These are phyloP conservation scores for Populus hybrid DNA, from an alignment of 441 rosid species.

Conservation along the genomic window DNA sequence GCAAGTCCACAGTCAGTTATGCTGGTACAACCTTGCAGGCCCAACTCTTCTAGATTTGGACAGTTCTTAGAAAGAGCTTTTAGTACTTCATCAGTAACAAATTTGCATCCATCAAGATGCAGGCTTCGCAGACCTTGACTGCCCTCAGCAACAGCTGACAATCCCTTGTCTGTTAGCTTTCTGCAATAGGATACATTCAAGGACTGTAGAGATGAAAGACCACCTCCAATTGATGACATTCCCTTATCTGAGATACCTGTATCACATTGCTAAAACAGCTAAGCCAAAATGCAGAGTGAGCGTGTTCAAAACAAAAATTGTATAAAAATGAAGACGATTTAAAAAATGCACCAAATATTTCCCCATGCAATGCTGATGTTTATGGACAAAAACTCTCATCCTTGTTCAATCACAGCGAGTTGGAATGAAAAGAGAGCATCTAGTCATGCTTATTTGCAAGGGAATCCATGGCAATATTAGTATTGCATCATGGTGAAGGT, in stretches of 20 bases:
- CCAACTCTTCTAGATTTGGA: constrained; percentile 50
- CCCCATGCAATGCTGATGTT: not conserved
- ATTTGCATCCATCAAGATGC: constrained; percentile 71
- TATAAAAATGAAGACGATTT: not conserved
- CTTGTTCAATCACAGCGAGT: not conserved
- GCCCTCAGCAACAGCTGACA: constrained; percentile 69
- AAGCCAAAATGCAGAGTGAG: not conserved
- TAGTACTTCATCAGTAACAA: constrained; percentile 49
- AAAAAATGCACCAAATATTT: not conserved
- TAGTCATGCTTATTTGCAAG: not conserved
- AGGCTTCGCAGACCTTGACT: constrained; percentile 58
- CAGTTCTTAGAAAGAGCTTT: constrained; percentile 62
- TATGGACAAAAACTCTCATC: not conserved
- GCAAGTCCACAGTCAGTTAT: constrained; percentile 64
- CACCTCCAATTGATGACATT: constrained; percentile 57
- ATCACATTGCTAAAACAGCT: not conserved
- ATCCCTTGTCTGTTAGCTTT: constrained; percentile 80
- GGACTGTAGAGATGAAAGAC: constrained; percentile 66
- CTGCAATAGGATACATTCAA: constrained; percentile 67
- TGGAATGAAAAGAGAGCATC: not conserved
- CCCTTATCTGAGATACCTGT: constrained; percentile 83
- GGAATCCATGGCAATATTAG: too few relatives aligned
- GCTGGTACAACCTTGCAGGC: constrained; percentile 73
- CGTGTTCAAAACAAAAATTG: not conserved
- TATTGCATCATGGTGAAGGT: too few relatives aligned